Conservation (phyloP, 1,284 basidiomycete genomes). For the Ganoderma meredithae region DNA sequence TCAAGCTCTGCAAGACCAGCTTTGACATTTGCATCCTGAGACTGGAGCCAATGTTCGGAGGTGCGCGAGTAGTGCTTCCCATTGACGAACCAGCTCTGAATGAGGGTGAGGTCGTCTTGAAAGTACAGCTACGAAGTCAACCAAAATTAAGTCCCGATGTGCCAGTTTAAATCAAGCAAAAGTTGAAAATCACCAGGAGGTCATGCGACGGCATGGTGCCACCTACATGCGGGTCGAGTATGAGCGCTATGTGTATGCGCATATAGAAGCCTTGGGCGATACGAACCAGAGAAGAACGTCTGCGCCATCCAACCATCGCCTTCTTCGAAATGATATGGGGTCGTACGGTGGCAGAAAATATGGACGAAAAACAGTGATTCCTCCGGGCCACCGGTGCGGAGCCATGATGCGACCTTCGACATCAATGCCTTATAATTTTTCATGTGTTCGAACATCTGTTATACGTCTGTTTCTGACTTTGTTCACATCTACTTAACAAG, state of each 20-base stretch:
- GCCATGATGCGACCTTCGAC: constrained; percentile 74
- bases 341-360: constrained; percentile 76
- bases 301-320: constrained; percentile 82
- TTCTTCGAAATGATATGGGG: constrained; percentile 79
- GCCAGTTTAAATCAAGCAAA: not conserved
- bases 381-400: constrained; percentile 52
- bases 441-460: constrained; percentile 85
- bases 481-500: not conserved
- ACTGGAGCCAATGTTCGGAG: constrained; percentile 72
- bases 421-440: constrained; percentile 78
- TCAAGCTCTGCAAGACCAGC: constrained; percentile 61
- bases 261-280: constrained; percentile 26
- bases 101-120: constrained; percentile 67
- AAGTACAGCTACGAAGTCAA: constrained; percentile 62
- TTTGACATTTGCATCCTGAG: constrained; percentile 59
- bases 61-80: constrained; percentile 76
- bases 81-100: constrained; percentile 70
- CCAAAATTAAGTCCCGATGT: not conserved
- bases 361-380: constrained; percentile 74
- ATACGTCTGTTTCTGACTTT: not conserved
- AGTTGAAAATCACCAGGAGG: constrained; percentile 55
- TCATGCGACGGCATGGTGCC: constrained; percentile 77
- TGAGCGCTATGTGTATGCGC: constrained; percentile 25
- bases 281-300: constrained; percentile 75
- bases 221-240: constrained; percentile 41